A percentile compares a stretch with the other conserved stretches of the same genome.
phyloP scores from a whole-genome alignment of 345 rosid genomes.

The Eucalyptus tenuipes region DNA sequence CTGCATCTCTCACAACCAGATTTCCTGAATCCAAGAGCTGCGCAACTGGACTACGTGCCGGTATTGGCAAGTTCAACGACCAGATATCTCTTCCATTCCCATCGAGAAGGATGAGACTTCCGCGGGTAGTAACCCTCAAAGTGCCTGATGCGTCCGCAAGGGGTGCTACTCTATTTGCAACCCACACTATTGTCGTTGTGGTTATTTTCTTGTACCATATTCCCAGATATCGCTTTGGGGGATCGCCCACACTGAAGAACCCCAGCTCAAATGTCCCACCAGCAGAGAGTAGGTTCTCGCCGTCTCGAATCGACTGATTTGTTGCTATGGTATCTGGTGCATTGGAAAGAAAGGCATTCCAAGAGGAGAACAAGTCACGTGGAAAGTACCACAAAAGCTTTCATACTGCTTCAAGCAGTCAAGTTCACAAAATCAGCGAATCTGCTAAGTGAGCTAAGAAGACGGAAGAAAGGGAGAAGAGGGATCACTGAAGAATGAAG shows the following conservation, averaged over 20 bases:
- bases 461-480: neutral
- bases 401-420: neutral
- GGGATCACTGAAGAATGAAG: neutral
- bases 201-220: constrained; percentile 13
- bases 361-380: neutral
- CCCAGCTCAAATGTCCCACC: constrained; percentile 12
- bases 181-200: neutral
- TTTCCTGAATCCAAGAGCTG: constrained; percentile 39
- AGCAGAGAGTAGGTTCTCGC: constrained; percentile 4
- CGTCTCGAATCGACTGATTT: constrained; percentile 3
- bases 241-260: constrained; percentile 2
- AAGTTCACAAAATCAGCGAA: neutral
- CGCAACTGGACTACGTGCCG: neutral
- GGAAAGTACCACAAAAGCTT: neutral
- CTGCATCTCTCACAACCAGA: constrained; percentile 15
- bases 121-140: neutral
- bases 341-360: neutral
- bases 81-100: neutral
- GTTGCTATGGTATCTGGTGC: neutral
- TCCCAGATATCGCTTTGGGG: constrained; percentile 6
- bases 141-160: neutral
- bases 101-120: neutral
- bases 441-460: neutral
- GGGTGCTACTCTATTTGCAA: neutral
- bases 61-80: neutral